A percentile compares a stretch with the other conserved stretches of the same genome.
Evolutionary conservation across 2,329 filamentous ascomycete genomes (phyloP).

Genomic region (Colletotrichum somersetense): DNA sequence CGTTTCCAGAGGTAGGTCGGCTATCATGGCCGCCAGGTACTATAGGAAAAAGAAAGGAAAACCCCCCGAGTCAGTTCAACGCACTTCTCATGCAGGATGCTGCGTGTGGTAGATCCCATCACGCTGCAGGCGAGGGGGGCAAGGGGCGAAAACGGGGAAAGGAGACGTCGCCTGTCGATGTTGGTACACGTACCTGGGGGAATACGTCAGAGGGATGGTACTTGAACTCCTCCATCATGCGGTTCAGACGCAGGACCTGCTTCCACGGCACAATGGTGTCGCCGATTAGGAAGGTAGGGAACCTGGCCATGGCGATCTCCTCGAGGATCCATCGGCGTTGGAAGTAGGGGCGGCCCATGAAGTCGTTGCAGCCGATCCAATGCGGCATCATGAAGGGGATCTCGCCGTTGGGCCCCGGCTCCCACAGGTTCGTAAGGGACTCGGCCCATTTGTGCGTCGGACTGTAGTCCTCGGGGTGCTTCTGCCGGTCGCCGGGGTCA

Average conservation of each 20-base stretch:
- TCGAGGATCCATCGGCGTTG: conserved; percentile 54
- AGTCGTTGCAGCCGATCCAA: conserved; percentile 46
- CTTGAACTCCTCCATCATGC: conserved; percentile 52
- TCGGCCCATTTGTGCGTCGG: conserved; percentile 50
- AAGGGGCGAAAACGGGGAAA: not conserved
- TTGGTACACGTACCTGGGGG: conserved; percentile 42
- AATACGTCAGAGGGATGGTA: conserved; percentile 50
- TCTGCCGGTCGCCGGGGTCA: conserved; percentile 50
- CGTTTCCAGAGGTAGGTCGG: conserved; percentile 45
- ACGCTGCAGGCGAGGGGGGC: not conserved
- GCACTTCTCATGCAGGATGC: not conserved
- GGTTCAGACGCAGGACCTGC: conserved; percentile 52
- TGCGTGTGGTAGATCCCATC: not conserved
- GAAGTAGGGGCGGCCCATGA: conserved; percentile 51
- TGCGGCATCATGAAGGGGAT: conserved; percentile 44
- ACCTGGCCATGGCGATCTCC: conserved; percentile 51
- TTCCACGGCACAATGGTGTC: conserved; percentile 54
- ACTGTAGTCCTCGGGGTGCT: conserved; percentile 52
- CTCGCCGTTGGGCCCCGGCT: conserved; percentile 43
- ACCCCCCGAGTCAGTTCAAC: conserved; percentile 11
- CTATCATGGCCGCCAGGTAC: conserved; percentile 42
- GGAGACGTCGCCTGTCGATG: no score
- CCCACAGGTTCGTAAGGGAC: conserved; percentile 47
- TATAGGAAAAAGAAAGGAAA: not conserved
- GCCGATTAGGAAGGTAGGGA: conserved; percentile 48